These are phyloP conservation scores for Theileria equi DNA, from an alignment of 169 alveolate species.

Conservation along the genomic window DNA sequence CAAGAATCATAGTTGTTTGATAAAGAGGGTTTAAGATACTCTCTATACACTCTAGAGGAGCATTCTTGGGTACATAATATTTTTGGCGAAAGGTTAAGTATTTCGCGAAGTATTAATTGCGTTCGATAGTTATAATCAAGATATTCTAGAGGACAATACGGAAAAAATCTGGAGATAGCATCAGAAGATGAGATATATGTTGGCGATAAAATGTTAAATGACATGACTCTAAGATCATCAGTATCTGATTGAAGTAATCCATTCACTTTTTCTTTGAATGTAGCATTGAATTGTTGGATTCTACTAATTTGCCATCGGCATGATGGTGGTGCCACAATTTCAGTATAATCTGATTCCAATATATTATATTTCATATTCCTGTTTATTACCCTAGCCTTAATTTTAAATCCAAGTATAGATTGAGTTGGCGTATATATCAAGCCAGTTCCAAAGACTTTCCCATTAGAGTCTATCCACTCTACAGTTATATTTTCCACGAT, in stretches of 20 bases:
- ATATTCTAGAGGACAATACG: slow-evolving; percentile 56
- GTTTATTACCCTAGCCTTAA: slow-evolving; percentile 37
- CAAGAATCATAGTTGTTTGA: slow-evolving; percentile 42
- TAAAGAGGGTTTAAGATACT: slow-evolving; percentile 31
- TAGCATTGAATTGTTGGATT: slow-evolving; percentile 7
- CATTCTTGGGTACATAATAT: slow-evolving; percentile 58
- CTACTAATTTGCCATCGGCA: slow-evolving; percentile 54
- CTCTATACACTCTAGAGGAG: slow-evolving; percentile 44
- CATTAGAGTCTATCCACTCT: slow-evolving; percentile 46
- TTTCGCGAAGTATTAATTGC: slow-evolving; percentile 52
- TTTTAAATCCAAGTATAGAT: not conserved
- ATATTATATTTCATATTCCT: slow-evolving; percentile 23
- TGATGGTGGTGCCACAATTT: slow-evolving; percentile 12
- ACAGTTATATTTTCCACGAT: slow-evolving; percentile 5
- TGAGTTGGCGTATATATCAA: slow-evolving; percentile 22
- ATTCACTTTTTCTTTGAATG: not conserved
- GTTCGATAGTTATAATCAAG: slow-evolving; percentile 41
- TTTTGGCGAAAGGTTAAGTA: slow-evolving; percentile 34
- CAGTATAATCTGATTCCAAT: slow-evolving; percentile 31
- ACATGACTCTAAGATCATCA: slow-evolving; percentile 39
- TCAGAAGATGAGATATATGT: slow-evolving; percentile 51
- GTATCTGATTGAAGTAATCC: slow-evolving; percentile 13
- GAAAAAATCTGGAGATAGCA: slow-evolving; percentile 50
- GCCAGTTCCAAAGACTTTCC: slow-evolving; percentile 7
- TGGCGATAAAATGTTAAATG: slow-evolving; percentile 62